Conservation (phyloP, 2,329 filamentous ascomycete genomes). For the Penicillium hordei region DNA sequence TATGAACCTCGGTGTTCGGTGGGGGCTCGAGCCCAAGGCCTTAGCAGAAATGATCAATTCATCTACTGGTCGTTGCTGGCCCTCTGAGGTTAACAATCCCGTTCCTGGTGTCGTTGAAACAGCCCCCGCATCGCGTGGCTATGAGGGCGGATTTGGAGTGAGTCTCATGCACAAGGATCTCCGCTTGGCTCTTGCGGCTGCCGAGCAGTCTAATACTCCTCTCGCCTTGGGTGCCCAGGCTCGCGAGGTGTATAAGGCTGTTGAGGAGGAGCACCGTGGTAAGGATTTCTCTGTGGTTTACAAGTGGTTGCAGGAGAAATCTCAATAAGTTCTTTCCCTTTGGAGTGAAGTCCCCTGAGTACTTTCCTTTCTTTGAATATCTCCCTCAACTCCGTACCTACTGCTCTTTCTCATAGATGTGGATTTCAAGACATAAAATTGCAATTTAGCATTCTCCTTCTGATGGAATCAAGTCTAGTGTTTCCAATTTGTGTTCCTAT, state of each 20-base stretch:
- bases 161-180: slow-evolving; percentile 80
- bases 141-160: slow-evolving; percentile 74
- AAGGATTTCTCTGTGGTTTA: slow-evolving; percentile 83
- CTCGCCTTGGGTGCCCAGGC: slow-evolving; percentile 66
- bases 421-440: background rate
- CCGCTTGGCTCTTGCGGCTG: slow-evolving; percentile 69
- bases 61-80: slow-evolving; percentile 94
- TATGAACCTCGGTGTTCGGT: slow-evolving; percentile 64
- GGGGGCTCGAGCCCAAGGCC: slow-evolving; percentile 63
- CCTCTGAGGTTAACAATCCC: slow-evolving; percentile 92
- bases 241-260: slow-evolving; percentile 65
- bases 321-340: slow-evolving; percentile 18
- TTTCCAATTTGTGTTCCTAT: background rate
- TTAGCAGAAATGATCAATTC: slow-evolving; percentile 87
- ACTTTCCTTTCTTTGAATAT: background rate
- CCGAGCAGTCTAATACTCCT: slow-evolving; percentile 63
- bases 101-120: slow-evolving; percentile 78
- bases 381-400: background rate
- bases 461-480: background rate
- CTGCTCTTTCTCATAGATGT: slow-evolving; percentile 7
- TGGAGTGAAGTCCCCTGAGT: background rate
- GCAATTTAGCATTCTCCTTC: background rate
- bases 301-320: slow-evolving; percentile 57
- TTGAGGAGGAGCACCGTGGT: slow-evolving; percentile 63
- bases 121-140: slow-evolving; percentile 74